A percentile compares a stretch with the other conserved stretches of the same genome.
Evolutionary conservation across 1,284 basidiomycete genomes (phyloP).

Genomic region (Wolfiporia cocos): DNA sequence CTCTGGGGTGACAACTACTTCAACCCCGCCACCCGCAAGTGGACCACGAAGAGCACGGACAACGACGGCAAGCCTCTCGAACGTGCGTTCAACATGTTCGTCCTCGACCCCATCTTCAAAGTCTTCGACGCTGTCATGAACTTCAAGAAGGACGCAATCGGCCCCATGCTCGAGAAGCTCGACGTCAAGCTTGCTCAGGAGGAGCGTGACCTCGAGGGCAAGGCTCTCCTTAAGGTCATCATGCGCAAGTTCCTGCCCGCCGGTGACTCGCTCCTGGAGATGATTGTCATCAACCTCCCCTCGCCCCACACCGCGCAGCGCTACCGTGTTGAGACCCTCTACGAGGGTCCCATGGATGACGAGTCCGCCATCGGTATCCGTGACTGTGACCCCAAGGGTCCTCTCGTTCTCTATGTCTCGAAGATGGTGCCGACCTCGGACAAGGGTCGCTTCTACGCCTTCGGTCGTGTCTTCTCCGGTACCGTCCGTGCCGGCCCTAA

Average conservation of each 20-base stretch:
- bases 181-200: constrained; percentile 88
- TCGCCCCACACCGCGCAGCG: constrained; percentile 96
- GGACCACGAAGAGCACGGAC: constrained; percentile 78
- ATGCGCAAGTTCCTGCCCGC: constrained; percentile 99
- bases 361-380: constrained; percentile 98
- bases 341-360: constrained; percentile 99
- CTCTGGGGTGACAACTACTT: constrained; percentile 99
- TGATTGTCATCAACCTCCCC: constrained; percentile 99
- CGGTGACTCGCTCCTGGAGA: constrained; percentile 97
- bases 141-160: constrained; percentile 95
- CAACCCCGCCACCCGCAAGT: constrained; percentile 97
- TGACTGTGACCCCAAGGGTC: constrained; percentile 96
- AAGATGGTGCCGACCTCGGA: constrained; percentile 99
- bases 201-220: constrained; percentile 95
- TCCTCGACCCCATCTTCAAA: constrained; percentile 99
- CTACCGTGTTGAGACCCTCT: constrained; percentile 99
- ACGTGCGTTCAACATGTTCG: constrained; percentile 93
- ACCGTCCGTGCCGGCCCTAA: constrained; percentile 97
- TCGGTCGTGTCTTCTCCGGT: constrained; percentile 99
- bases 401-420: constrained; percentile 98
- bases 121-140: constrained; percentile 99
- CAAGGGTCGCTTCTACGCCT: constrained; percentile 99
- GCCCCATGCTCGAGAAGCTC: constrained; percentile 92
- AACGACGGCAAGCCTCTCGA: constrained; percentile 88
- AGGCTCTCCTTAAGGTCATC: constrained; percentile 94